Evolutionary conservation across 1,139 yeast species (phyloP), one percentile per base, ranked within the genome.

Genomic region (Candida glucosophila): DNA sequence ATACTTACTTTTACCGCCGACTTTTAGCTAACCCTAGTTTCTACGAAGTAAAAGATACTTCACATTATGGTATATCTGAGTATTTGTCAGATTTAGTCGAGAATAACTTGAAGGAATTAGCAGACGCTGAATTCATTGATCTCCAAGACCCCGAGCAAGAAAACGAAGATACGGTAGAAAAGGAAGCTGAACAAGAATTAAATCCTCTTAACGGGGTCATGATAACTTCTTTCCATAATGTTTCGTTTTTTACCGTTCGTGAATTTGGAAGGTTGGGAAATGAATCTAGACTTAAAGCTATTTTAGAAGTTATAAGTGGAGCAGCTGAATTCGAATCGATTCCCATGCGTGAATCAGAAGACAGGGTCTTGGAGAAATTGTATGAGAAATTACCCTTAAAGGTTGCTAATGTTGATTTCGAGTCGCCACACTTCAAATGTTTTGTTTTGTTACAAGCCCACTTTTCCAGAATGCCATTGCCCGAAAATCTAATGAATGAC

Each of bases 21-120:
- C 49, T 90, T 14, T 78, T 75, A 30, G 64, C 73, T 22, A 92
- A 92, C 45, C 97, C 98, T 2, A 76, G 93, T 34, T 92, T 72
- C 47, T 92, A 92, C 44, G 95, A 88, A 12, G 68, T 83, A 14
- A 60, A 61, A 20, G 82, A 77, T 34, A 61, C 68, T 2, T 59
- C 82, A 0, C 74, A 73, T 26, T 54, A 70, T 21, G 94, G 92
- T 0, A 50, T 90, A 9, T 82, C 93, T 1, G 86, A 78, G 30
- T 85, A 66, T 47, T 55, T 90, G 26, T 86, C 97, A 0, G 95
- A 85, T 26, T 46, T 85, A 17, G 79, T 90, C 14, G 97, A 90
- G 43, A 60, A 55, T n/a, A 65, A 85, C 0, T 47, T 90, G 35
- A 65, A 64, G 14, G 93, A 82, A 15, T 57, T 92, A 26, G 58